Conservation (phyloP, 2,329 filamentous ascomycete genomes). For the Epichloe aotearoae region DNA sequence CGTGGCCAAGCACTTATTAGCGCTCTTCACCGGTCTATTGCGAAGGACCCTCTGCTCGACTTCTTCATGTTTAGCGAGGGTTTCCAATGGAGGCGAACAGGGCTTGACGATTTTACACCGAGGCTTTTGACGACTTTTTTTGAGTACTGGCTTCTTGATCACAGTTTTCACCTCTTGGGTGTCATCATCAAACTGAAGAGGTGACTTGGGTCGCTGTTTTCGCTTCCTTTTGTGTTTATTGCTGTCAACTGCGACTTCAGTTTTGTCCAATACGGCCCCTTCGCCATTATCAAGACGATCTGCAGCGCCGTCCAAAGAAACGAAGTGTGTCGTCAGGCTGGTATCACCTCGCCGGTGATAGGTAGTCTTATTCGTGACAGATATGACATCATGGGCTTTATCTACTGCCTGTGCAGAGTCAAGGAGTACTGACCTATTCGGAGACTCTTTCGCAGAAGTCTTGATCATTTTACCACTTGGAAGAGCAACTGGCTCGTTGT, state of each 20-base stretch:
- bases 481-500: neutral
- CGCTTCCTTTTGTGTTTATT: conserved; percentile 10
- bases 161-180: conserved; percentile 14
- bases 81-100: neutral
- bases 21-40: too few relatives aligned
- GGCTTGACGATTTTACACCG: neutral
- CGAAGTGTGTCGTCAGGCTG: neutral
- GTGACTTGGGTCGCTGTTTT: conserved; percentile 22
- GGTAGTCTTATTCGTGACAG: neutral
- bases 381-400: neutral
- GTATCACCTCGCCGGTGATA: neutral
- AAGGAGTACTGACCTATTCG: too few relatives aligned
- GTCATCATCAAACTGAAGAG: conserved; percentile 19
- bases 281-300: neutral
- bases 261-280: neutral
- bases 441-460: neutral
- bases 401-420: neutral
- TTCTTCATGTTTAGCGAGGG: neutral
- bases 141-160: neutral
- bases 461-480: neutral
- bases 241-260: neutral
- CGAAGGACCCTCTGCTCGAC: neutral
- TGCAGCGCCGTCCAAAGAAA: neutral
- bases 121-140: neutral
- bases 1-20: neutral